These are phyloP conservation scores for Cladosporium sp. DNA, from an alignment of 2,329 filamentous ascomycete species.

Conservation along the genomic window DNA sequence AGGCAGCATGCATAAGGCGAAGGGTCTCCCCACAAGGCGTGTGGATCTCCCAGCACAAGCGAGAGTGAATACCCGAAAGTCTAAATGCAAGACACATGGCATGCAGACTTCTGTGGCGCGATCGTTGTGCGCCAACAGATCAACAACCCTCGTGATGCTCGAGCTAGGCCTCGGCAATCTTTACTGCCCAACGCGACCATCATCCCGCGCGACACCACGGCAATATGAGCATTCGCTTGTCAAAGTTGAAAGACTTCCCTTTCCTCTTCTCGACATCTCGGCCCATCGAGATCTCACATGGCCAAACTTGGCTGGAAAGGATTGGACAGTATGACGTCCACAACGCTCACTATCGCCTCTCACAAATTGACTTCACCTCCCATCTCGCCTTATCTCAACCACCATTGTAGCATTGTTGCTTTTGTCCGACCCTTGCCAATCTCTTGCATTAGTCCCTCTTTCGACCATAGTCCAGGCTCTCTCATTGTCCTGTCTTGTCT, in stretches of 20 bases:
- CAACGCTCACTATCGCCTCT: neutral
- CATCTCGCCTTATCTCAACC: neutral
- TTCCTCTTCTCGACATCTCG: neutral
- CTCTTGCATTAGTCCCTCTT: slow-evolving; percentile 1
- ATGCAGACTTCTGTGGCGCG: too few relatives aligned
- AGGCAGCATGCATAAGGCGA: too few relatives aligned
- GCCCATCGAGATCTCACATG: neutral
- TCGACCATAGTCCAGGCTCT: neutral
- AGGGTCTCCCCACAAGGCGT: too few relatives aligned
- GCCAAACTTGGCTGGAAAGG: neutral
- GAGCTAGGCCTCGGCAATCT: neutral
- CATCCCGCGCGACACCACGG: too few relatives aligned
- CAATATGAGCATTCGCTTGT: too few relatives aligned
- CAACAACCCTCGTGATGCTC: neutral
- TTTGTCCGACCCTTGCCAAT: neutral
- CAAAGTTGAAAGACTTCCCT: too few relatives aligned
- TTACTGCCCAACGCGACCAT: neutral
- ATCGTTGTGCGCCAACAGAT: too few relatives aligned
- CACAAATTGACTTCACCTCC: neutral
- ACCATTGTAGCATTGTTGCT: neutral
- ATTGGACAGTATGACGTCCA: neutral
- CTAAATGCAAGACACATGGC: too few relatives aligned
- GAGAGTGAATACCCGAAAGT: too few relatives aligned
- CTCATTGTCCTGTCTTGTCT: neutral
- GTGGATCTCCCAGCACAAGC: too few relatives aligned